Conservation (phyloP, 1,284 basidiomycete species). For the Meira miltonrushii region DNA sequence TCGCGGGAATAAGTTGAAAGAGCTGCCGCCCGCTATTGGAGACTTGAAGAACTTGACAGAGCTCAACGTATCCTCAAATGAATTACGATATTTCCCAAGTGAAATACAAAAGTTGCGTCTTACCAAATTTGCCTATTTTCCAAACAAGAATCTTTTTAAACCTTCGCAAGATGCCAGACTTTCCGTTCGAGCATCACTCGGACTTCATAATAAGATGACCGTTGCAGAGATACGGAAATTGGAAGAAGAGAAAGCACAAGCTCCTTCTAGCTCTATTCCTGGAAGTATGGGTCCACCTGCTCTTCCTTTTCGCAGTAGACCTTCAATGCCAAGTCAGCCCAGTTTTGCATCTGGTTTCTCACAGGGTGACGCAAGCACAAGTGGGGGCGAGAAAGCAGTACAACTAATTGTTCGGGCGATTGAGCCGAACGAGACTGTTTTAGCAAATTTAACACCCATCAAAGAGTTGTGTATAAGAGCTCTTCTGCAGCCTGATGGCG, state of each 20-base stretch:
- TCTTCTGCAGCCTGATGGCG: constrained; percentile 27
- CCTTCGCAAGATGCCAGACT: constrained; percentile 22
- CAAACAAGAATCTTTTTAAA: constrained; percentile 36
- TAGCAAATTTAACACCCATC: constrained; percentile 22
- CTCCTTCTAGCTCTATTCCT: neutral
- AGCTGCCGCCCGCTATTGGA: constrained; percentile 42
- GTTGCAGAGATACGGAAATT: too few relatives aligned
- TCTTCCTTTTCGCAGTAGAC: neutral
- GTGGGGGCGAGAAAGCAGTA: too few relatives aligned
- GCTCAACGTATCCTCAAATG: constrained; percentile 41
- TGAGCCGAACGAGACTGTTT: neutral
- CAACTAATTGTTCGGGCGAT: neutral
- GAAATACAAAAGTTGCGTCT: constrained; percentile 45
- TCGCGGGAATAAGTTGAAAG: constrained; percentile 42
- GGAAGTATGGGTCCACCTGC: constrained; percentile 3
- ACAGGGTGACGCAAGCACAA: too few relatives aligned
- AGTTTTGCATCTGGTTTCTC: too few relatives aligned
- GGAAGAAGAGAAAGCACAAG: neutral
- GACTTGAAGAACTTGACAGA: constrained; percentile 42
- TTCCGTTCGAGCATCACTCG: neutral
- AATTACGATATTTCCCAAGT: constrained; percentile 37
- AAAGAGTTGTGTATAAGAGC: constrained; percentile 39
- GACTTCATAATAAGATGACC: neutral
- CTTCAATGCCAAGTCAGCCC: too few relatives aligned
- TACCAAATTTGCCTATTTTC: constrained; percentile 40